Evolutionary conservation across 2,329 filamentous ascomycete species (phyloP).

Genomic region (Colletotrichum eleusines): DNA sequence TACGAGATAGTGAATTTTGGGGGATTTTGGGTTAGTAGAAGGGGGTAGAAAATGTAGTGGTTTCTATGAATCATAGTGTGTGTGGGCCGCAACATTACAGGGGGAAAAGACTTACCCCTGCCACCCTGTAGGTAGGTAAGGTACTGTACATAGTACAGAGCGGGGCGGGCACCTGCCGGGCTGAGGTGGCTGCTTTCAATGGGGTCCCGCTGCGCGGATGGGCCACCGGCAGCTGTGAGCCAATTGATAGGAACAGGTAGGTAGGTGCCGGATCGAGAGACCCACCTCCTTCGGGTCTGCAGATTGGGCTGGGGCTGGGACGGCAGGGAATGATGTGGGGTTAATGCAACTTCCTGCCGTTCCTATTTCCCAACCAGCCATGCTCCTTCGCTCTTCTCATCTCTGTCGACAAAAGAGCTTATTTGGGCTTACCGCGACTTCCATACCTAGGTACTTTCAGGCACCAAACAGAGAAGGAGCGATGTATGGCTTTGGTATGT

Average conservation of each 20-base stretch:
- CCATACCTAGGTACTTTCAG: slow-evolving; percentile 1
- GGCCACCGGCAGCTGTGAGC: slow-evolving; percentile 14
- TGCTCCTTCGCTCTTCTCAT: background rate
- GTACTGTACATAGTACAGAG: too few relatives aligned
- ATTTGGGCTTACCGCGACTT: background rate
- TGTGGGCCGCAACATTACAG: too few relatives aligned
- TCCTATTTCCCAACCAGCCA: slow-evolving; percentile 1
- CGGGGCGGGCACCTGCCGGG: background rate
- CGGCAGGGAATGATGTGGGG: background rate
- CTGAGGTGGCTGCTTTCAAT: slow-evolving; percentile 7
- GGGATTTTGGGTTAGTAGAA: too few relatives aligned
- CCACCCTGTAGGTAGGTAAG: too few relatives aligned
- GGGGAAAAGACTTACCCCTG: too few relatives aligned
- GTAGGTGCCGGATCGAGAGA: slow-evolving; percentile 15
- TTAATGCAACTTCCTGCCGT: slow-evolving; percentile 5
- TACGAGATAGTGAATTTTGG: too few relatives aligned
- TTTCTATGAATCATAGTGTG: too few relatives aligned
- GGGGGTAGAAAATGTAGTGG: too few relatives aligned
- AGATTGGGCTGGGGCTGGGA: slow-evolving; percentile 4
- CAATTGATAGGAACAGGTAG: slow-evolving; percentile 23
- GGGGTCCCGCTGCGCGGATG: slow-evolving; percentile 6
- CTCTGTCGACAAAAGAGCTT: background rate
- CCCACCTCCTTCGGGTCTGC: slow-evolving; percentile 5
- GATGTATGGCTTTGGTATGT: background rate
- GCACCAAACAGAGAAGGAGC: background rate